A percentile compares a stretch with the other conserved stretches of the same genome.
phyloP scores from a whole-genome alignment of 805 yeast species.

The Lachancea nothofagi region DNA sequence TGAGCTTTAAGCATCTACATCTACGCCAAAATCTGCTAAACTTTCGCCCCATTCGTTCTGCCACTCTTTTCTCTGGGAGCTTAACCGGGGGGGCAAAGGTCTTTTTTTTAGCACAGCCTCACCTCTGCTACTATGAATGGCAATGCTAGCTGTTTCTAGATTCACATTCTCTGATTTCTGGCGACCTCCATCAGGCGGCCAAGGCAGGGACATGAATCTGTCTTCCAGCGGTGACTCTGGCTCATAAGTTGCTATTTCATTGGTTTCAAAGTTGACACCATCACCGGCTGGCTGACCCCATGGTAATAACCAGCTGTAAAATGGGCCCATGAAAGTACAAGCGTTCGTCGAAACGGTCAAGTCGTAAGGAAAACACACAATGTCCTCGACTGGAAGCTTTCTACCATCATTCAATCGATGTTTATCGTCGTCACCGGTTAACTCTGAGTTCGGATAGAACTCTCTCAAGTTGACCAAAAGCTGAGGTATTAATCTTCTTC shows the following conservation, averaged over 20 bases:
- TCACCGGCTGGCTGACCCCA: conserved; percentile 57
- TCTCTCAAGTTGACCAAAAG: conserved; percentile 44
- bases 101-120: conserved; percentile 31
- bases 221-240: conserved; percentile 31
- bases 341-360: conserved; percentile 54
- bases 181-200: conserved; percentile 87
- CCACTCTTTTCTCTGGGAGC: conserved; percentile 50
- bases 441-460: conserved; percentile 32
- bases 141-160: conserved; percentile 10
- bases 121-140: conserved; percentile 21
- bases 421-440: conserved; percentile 14
- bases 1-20: conserved; percentile 49
- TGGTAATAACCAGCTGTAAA: conserved; percentile 65
- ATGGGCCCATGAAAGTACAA: conserved; percentile 49
- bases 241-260: conserved; percentile 43
- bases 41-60: conserved; percentile 77
- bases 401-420: conserved; percentile 11
- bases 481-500: conserved; percentile 40
- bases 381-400: conserved; percentile 49
- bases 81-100: conserved; percentile 34
- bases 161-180: conserved; percentile 32
- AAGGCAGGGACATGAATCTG: conserved; percentile 65
- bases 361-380: conserved; percentile 78
- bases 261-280: conserved; percentile 55
- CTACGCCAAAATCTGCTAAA: conserved; percentile 84